Conservation (phyloP, 164 flowering plant species). For the Sextonia rubra region DNA sequence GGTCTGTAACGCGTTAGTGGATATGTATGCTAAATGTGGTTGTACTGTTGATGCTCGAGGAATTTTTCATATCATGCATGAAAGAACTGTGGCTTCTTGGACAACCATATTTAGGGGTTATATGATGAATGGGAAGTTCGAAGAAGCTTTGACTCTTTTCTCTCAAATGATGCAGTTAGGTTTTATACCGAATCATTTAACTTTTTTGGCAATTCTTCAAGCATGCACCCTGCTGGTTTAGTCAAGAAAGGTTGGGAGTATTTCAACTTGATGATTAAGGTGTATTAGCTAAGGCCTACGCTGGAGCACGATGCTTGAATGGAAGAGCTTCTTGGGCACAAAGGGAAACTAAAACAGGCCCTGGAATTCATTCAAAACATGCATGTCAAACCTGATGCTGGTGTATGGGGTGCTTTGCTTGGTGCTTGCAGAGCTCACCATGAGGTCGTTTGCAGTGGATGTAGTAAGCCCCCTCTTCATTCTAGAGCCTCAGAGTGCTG, state of each 20-base stretch:
- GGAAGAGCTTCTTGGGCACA: conserved; percentile 59
- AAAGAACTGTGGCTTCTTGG: conserved; percentile 55
- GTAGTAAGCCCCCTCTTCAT: conserved; percentile 39
- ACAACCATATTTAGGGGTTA: conserved; percentile 51
- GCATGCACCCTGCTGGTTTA: conserved; percentile 57
- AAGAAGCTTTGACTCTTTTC: conserved; percentile 45
- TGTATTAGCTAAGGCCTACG: conserved; percentile 33
- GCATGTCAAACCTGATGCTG: conserved; percentile 55
- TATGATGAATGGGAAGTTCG: conserved; percentile 48
- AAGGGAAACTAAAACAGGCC: conserved; percentile 54
- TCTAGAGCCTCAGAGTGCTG: conserved; percentile 47
- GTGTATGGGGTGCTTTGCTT: conserved; percentile 59
- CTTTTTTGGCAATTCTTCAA: conserved; percentile 61
- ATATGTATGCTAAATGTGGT: conserved; percentile 74
- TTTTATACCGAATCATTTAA: conserved; percentile 49
- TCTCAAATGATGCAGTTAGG: conserved; percentile 34
- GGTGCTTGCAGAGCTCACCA: conserved; percentile 52
- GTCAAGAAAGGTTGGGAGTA: conserved; percentile 49
- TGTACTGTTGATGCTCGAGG: conserved; percentile 36
- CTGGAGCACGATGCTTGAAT: conserved; percentile 60
- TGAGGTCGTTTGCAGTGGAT: conserved; percentile 34
- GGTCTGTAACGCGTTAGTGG: conserved; percentile 54
- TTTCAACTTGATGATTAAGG: conserved; percentile 41
- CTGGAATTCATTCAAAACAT: conserved; percentile 40
- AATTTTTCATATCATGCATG: conserved; percentile 34